Conservation (phyloP, 257 asterid species). For the Nicotiana tomentosiformis region DNA sequence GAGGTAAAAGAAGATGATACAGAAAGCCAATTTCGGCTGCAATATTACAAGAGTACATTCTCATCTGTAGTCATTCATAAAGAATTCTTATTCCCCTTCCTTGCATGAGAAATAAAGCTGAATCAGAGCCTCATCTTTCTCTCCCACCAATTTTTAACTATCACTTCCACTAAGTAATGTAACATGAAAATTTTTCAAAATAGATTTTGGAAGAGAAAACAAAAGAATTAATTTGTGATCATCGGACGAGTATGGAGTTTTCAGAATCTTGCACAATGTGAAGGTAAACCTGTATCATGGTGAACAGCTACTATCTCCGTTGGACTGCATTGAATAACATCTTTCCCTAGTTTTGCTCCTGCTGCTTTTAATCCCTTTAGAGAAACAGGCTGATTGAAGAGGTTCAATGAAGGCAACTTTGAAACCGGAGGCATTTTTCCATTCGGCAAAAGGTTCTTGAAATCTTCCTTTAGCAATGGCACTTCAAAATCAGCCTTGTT, state of each 20-base stretch:
- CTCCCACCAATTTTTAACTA: neutral
- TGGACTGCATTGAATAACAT: conserved; percentile 64
- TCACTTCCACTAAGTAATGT: neutral
- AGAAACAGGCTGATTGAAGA: conserved; percentile 81
- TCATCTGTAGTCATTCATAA: neutral
- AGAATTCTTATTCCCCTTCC: neutral
- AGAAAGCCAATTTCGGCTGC: conserved; percentile 12
- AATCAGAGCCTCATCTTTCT: neutral
- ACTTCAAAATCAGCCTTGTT: conserved; percentile 82
- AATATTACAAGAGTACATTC: neutral
- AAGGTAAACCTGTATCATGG: conserved; percentile 68
- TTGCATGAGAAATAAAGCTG: neutral
- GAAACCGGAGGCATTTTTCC: conserved; percentile 86
- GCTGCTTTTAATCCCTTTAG: conserved; percentile 80
- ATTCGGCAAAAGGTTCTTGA: conserved; percentile 50
- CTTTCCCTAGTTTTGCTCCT: conserved; percentile 75
- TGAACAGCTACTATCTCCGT: conserved; percentile 46
- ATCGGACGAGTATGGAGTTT: neutral
- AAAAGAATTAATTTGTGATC: neutral
- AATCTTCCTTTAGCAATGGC: conserved; percentile 68
- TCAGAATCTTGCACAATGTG: conserved; percentile 74
- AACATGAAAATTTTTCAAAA: neutral
- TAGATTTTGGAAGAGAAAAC: neutral
- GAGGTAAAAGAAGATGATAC: neutral
- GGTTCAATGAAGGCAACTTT: conserved; percentile 68